phyloP scores from a whole-genome alignment of 306 rosid genomes.

The Rosa persica region DNA sequence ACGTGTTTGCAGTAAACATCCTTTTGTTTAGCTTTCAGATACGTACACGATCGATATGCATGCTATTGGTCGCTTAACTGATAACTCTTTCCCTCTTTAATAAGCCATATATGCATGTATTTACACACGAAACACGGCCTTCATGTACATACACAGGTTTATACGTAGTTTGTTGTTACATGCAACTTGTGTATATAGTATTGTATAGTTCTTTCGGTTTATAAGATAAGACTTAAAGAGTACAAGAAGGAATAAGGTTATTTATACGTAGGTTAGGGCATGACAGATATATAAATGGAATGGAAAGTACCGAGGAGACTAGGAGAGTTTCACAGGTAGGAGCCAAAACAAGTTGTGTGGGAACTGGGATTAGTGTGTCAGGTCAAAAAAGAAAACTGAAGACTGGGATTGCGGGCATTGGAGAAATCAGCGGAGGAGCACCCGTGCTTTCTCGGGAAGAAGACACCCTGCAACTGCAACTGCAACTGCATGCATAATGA shows the following conservation, averaged over 20 bases:
- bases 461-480: conserved; percentile 9
- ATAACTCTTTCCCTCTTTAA: no score
- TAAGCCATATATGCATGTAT: no score
- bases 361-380: conserved; percentile 12
- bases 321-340: conserved; percentile 1
- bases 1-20: no score
- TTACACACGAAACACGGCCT: no score
- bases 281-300: neutral
- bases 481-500: neutral
- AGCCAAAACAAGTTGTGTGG: conserved; percentile 5
- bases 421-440: conserved; percentile 96
- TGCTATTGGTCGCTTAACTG: neutral
- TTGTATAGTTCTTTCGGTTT: neutral
- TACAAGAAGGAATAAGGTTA: neutral
- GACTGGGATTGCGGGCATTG: conserved; percentile 53
- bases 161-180: neutral
- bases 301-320: conserved; percentile 24
- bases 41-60: no score
- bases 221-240: neutral
- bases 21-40: no score
- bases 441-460: conserved; percentile 90
- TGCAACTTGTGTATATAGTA: neutral
- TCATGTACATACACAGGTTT: neutral
- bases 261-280: neutral
- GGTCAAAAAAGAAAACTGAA: conserved; percentile 36